Evolutionary conservation across 1,284 basidiomycete genomes (phyloP).

Genomic region (Ceratobasidium sp.): DNA sequence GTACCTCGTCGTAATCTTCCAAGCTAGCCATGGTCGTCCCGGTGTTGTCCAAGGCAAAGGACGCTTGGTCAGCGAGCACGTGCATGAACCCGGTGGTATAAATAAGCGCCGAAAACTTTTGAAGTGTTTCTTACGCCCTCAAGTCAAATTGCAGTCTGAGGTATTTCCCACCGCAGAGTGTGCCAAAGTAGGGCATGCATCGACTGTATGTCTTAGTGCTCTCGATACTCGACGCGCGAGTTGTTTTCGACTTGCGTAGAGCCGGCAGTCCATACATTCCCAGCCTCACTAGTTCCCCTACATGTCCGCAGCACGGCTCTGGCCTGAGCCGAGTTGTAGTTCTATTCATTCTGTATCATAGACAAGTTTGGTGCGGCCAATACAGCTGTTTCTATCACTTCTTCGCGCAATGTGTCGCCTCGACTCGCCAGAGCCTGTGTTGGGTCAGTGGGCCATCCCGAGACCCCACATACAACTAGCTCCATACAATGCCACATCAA

Average conservation of each 20-base stretch:
- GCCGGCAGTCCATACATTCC: conserved; percentile 33
- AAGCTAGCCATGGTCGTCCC: conserved; percentile 49
- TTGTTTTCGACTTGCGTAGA: conserved; percentile 9
- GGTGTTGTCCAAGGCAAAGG: not conserved
- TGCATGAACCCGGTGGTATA: conserved; percentile 4
- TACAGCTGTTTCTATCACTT: not conserved
- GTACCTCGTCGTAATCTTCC: conserved; percentile 78
- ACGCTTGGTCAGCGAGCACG: conserved; percentile 12
- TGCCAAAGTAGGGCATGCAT: conserved; percentile 30
- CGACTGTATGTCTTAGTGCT: conserved; percentile 33
- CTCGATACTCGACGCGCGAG: not conserved
- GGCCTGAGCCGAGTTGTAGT: not conserved
- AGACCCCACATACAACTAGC: no score
- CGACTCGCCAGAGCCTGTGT: no score
- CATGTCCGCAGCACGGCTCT: not conserved
- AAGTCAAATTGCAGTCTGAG: conserved; percentile 34
- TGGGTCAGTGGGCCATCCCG: no score
- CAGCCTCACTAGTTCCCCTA: not conserved
- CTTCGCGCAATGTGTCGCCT: not conserved
- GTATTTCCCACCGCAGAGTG: conserved; percentile 13
- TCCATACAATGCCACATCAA: no score
- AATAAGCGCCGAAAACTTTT: not conserved
- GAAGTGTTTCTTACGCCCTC: not conserved
- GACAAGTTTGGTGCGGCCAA: not conserved
- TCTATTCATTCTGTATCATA: not conserved